These are phyloP conservation scores for Russula virescens DNA, from an alignment of 768 basidiomycete genomes.

Conservation along the genomic window DNA sequence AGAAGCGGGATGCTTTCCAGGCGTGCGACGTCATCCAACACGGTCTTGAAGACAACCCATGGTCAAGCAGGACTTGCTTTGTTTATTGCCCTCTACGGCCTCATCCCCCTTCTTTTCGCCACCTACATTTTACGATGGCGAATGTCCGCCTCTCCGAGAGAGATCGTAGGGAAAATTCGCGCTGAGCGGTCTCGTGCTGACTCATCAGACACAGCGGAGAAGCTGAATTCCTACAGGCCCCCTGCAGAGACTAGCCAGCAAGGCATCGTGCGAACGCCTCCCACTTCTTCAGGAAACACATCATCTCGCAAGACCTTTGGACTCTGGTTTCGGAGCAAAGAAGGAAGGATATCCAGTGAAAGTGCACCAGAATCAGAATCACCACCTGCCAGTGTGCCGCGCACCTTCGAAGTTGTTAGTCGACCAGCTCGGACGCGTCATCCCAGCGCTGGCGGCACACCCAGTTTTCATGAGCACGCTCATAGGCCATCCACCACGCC, in stretches of 20 bases:
- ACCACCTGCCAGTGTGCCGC: conserved; percentile 30
- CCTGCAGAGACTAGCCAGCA: conserved; percentile 18
- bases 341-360: conserved; percentile 38
- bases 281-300: conserved; percentile 28
- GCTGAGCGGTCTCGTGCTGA: conserved; percentile 29
- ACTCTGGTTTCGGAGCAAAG: conserved; percentile 35
- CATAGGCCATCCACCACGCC: conserved; percentile 41
- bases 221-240: conserved; percentile 29
- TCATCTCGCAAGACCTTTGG: conserved; percentile 33
- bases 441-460: conserved; percentile 41
- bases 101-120: conserved; percentile 42
- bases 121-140: conserved; percentile 25
- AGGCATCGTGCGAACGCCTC: conserved; percentile 24
- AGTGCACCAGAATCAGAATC: conserved; percentile 30
- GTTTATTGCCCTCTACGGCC: conserved; percentile 53
- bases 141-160: conserved; percentile 6
- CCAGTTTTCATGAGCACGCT: conserved; percentile 34
- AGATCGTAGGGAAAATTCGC: conserved; percentile 14
- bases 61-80: conserved; percentile 60
- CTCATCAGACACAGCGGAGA: conserved; percentile 40
- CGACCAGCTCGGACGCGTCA: conserved; percentile 48
- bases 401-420: conserved; percentile 47
- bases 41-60: conserved; percentile 52
- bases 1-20: conserved; percentile 26
- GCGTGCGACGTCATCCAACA: conserved; percentile 31